Percentiles rank a stretch among this genome's conserved stretches.
Evolutionary conservation across 305 asterid species (phyloP).

Genomic region (Fraxinus albicans): DNA sequence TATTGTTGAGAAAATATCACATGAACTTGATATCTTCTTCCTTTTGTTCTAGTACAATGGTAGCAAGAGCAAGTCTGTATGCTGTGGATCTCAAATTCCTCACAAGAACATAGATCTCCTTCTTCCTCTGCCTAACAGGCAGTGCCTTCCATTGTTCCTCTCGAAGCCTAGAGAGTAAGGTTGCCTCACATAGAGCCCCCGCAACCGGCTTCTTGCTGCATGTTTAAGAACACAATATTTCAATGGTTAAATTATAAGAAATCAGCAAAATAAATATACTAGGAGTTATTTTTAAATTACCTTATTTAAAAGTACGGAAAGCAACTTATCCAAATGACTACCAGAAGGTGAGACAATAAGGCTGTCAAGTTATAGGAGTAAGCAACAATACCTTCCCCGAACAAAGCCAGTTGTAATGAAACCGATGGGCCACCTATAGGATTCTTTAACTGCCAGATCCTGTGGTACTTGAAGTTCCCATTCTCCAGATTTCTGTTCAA

Average conservation of each 20-base stretch:
- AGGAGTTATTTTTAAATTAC: background rate
- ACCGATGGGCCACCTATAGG: conserved; percentile 73
- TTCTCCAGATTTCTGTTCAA: conserved; percentile 53
- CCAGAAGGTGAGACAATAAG: conserved; percentile 8
- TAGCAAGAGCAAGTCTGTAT: conserved; percentile 81
- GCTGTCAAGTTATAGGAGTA: background rate
- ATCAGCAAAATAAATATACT: background rate
- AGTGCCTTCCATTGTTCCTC: conserved; percentile 69
- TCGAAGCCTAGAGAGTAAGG: conserved; percentile 60
- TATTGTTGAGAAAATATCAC: conserved; percentile 31
- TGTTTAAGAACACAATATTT: conserved; percentile 9
- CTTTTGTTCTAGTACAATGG: conserved; percentile 68
- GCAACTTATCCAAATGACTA: background rate
- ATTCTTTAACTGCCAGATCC: conserved; percentile 35
- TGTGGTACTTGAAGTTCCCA: conserved; percentile 63
- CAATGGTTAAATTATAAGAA: conserved; percentile 16
- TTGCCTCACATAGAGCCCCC: conserved; percentile 67
- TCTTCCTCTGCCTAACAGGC: conserved; percentile 49
- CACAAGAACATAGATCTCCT: conserved; percentile 75
- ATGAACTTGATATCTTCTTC: conserved; percentile 59
- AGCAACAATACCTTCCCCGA: conserved; percentile 61
- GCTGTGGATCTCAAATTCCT: conserved; percentile 85
- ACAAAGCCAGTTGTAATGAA: conserved; percentile 80
- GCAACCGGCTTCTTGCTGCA: conserved; percentile 81
- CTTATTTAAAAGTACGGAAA: background rate